phyloP scores from a whole-genome alignment of 345 rosid species.

The Syzygium jambos region DNA sequence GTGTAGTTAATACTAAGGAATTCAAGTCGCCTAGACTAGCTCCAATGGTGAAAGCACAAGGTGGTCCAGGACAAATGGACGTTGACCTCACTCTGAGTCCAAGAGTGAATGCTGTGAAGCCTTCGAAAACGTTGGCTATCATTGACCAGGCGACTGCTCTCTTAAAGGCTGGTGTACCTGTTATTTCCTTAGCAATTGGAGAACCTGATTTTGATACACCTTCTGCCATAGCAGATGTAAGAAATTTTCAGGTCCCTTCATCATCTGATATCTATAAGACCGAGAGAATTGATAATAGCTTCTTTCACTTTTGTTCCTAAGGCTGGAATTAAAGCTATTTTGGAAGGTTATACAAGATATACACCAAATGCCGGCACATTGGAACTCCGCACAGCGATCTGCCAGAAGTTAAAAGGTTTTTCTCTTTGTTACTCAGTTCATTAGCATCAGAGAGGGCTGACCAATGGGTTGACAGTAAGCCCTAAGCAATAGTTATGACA shows the following conservation, averaged over 20 bases:
- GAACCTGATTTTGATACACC: conserved; percentile 99
- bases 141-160: conserved; percentile 91
- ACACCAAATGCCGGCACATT: conserved; percentile 81
- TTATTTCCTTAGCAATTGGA: conserved; percentile 86
- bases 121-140: conserved; percentile 87
- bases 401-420: conserved; percentile 66
- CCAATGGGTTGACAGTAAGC: background rate
- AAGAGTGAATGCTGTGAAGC: conserved; percentile 65
- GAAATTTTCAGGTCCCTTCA: background rate
- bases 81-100: conserved; percentile 65
- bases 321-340: conserved; percentile 91
- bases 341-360: conserved; percentile 81
- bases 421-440: background rate
- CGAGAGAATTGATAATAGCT: background rate
- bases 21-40: conserved; percentile 9
- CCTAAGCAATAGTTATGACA: background rate
- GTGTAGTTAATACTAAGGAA: conserved; percentile 15
- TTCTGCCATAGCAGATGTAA: conserved; percentile 56
- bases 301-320: conserved; percentile 8
- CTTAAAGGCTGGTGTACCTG: conserved; percentile 74
- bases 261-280: background rate
- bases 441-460: background rate
- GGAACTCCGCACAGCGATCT: conserved; percentile 79
- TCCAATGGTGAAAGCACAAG: conserved; percentile 35
- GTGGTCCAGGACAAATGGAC: conserved; percentile 19